Evolutionary conservation across 148 eudicot species (phyloP), one percentile per base, ranked within the genome.

Genomic region (Spergularia marina): DNA sequence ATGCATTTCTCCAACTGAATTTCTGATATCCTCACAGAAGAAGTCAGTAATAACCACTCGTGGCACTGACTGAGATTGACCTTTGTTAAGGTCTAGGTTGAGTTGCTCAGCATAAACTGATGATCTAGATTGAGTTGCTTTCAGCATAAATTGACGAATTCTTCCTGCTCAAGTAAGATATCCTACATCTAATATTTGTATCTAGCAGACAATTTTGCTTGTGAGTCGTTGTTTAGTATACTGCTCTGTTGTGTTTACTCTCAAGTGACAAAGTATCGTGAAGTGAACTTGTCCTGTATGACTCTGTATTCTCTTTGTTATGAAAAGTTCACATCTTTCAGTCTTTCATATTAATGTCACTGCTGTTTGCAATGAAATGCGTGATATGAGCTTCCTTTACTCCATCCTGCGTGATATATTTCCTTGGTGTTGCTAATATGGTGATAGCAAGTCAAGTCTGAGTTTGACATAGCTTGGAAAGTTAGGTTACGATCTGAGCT

Each of bases 1-100:
- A 85, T 65, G 82, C 83, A 13, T 92, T 84, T 78, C 85, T 94
- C 67, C 77, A 82, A 57, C 83, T 90, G 54, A 78, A 83, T 56
- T 55, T 36, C 0, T 88, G 87, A 86, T 56, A 36, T 51, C 68
- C 74, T 61, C 21, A 51, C 23, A 7, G 52, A 4, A n/a, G 44
- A 62, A 74, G 63, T 20, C 56, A 49, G 11, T 55, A 68, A 21
- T 68, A 52, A 47, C 36, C 21, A 18, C 36, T 18, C 10, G 18
- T 60, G 64, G 23, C 44, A 52, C 72, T 54, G 58, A 74, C 44
- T 53, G 53, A 25, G 8, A 12, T 65, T 65, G 59, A 9, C 55
- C 53, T 25, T 20, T 16, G n/a, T 59, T 59, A 53, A 17, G 18
- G 18, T 49, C 15, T 72, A 49, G 36, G 47, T 41, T 11, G 72